Evolutionary conservation across 257 asterid genomes (phyloP).

Genomic region (Ballota nigra): DNA sequence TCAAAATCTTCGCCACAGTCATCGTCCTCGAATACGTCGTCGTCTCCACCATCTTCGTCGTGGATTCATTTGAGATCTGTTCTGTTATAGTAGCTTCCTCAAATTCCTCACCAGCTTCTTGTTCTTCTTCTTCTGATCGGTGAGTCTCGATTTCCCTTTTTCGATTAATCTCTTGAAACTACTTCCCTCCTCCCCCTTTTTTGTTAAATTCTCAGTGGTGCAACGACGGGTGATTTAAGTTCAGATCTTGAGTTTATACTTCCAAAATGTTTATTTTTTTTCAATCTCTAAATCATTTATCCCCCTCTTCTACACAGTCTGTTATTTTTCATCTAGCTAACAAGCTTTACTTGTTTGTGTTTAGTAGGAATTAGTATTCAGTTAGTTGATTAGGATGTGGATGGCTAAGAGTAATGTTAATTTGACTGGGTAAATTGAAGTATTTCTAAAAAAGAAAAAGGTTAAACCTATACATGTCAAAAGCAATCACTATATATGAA

Average conservation of each 20-base stretch:
- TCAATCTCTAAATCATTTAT: slow-evolving; percentile 7
- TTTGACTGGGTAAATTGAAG: slow-evolving; percentile 26
- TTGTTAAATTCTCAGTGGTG: background rate
- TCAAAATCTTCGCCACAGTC: slow-evolving; percentile 76
- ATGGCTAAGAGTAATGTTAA: slow-evolving; percentile 16
- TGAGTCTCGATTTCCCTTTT: slow-evolving; percentile 43
- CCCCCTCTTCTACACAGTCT: slow-evolving; percentile 21
- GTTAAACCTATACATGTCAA: too few species aligned
- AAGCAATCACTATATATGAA: too few species aligned
- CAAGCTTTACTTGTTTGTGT: background rate
- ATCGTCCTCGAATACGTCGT: slow-evolving; percentile 52
- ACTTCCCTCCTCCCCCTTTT: slow-evolving; percentile 18
- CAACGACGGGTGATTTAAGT: slow-evolving; percentile 16
- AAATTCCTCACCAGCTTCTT: slow-evolving; percentile 68
- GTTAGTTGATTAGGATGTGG: slow-evolving; percentile 19
- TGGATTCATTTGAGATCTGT: slow-evolving; percentile 97
- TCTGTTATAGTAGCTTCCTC: slow-evolving; percentile 75
- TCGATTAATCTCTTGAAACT: slow-evolving; percentile 22
- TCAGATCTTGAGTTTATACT: slow-evolving; percentile 42
- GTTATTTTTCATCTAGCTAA: slow-evolving; percentile 16
- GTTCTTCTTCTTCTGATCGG: slow-evolving; percentile 75
- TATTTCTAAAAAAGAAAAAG: slow-evolving; percentile 1
- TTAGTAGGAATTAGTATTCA: slow-evolving; percentile 17
- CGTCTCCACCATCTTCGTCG: slow-evolving; percentile 66
- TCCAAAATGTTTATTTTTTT: slow-evolving; percentile 5